Base-by-base conservation (phyloP, 1,284 basidiomycete species). In the Austroboletus niveus region DNA sequence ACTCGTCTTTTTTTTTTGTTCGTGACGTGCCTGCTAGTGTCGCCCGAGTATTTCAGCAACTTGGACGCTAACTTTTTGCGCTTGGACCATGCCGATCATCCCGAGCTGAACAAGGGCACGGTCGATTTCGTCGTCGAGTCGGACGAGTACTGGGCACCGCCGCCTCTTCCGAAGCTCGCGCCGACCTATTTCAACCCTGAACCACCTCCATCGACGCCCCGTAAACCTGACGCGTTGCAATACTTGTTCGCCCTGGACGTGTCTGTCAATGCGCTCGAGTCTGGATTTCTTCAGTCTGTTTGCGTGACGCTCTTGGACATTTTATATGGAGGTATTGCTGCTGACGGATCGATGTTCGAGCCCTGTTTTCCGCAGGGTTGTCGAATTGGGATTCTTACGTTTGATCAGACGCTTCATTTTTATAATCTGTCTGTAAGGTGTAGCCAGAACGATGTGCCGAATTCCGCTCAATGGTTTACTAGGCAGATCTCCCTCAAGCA, bases 211-310 rank as follows among this genome's bases (percentile, higher is more conserved):
- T 59, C 72, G n/a, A 74, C 73, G 8, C 64, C 72, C 5, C 78
- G 90, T 52, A 63, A 70, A 49, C 94, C 94, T 0, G 65, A 72
- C 40, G 82, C 89, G 0, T 75, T 98, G 64, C 81, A 85, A 45
- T 88, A 86, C 61, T 72, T 99, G n/a, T 97, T 99, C 61, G 86
- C 85, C 0, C 79, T 99, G 52, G 97, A 99, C 62, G 87, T 97
- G 39, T 91, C 91, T 24, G 74, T 75, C 55, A 84, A 86, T 32
- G 81, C 92, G 9, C 76, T 87, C 0, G 75, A 79, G 40, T 84
- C 85, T 4, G 94, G 93, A 0, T 83, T 95, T 52, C 72, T 97
- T n/a, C 70, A 74, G 41, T 76, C 84, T 17, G 82, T 86, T 2
- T 92, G 92, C 63, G 74, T 78, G 42, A 76, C 80, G 3, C 78